phyloP scores from a whole-genome alignment of 2,329 filamentous ascomycete species.

The Colletotrichum simmondsii region DNA sequence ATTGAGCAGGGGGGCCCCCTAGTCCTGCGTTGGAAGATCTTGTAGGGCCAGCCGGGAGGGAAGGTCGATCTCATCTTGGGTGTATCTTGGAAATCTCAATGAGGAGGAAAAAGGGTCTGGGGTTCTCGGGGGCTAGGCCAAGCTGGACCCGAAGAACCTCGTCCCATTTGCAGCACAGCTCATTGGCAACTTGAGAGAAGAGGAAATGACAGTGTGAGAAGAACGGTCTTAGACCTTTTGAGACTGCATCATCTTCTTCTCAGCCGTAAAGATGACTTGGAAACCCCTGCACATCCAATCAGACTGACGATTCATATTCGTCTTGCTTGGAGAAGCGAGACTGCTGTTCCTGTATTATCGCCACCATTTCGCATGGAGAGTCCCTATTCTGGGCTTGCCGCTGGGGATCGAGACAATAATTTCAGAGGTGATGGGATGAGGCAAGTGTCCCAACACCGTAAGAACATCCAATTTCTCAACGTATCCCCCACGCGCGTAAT shows the following conservation, averaged over 20 bases:
- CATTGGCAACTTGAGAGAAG: background rate
- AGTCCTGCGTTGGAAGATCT: background rate
- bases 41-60: background rate
- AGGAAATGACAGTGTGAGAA: background rate
- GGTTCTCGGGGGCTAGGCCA: background rate
- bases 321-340: background rate
- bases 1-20: background rate
- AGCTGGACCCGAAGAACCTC: background rate
- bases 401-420: background rate
- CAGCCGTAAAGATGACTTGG: background rate
- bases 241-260: background rate
- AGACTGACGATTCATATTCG: background rate
- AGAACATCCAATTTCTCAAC: background rate
- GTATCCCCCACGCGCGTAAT: background rate
- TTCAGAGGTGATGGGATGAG: background rate
- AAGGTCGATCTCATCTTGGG: constrained; percentile 11
- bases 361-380: background rate
- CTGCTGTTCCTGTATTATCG: background rate
- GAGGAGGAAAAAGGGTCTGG: background rate
- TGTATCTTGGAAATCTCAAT: background rate
- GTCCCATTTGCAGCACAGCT: background rate
- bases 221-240: background rate
- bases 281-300: background rate
- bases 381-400: background rate
- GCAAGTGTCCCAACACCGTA: background rate